Evolutionary conservation across 176 grass and related monocot species (phyloP).

Genomic region (Phragmites australis): DNA sequence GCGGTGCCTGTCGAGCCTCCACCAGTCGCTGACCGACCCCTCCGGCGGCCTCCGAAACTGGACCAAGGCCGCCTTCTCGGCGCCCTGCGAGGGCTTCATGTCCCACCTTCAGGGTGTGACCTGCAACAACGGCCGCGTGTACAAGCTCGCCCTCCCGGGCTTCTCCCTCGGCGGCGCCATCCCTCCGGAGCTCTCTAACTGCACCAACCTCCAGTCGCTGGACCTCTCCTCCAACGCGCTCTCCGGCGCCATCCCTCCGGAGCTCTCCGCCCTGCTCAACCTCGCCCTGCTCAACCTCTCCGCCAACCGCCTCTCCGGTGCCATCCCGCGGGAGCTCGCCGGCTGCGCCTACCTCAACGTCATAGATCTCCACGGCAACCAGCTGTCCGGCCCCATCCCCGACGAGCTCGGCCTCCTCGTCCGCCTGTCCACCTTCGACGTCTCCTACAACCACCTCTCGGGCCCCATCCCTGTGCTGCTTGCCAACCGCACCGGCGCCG

Average conservation of each 20-base stretch:
- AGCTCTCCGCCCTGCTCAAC: slow-evolving; percentile 65
- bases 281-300: slow-evolving; percentile 85
- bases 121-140: slow-evolving; percentile 82
- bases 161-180: slow-evolving; percentile 55
- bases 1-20: slow-evolving; percentile 58
- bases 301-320: slow-evolving; percentile 49
- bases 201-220: slow-evolving; percentile 80
- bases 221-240: slow-evolving; percentile 75
- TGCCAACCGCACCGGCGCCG: slow-evolving; percentile 49
- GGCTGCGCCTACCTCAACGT: slow-evolving; percentile 79
- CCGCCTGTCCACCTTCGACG: slow-evolving; percentile 68
- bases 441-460: slow-evolving; percentile 64
- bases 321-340: slow-evolving; percentile 64
- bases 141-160: slow-evolving; percentile 61
- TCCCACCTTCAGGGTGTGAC: slow-evolving; percentile 67
- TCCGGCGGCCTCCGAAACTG: slow-evolving; percentile 52
- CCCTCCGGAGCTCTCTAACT: slow-evolving; percentile 65
- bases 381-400: slow-evolving; percentile 60
- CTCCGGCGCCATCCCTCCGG: slow-evolving; percentile 46
- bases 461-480: slow-evolving; percentile 66
- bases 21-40: slow-evolving; percentile 44
- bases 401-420: slow-evolving; percentile 68
- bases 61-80: slow-evolving; percentile 48
- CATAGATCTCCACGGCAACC: slow-evolving; percentile 81
- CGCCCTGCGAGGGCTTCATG: slow-evolving; percentile 62